Evolutionary conservation across 2,329 filamentous ascomycete genomes (phyloP).

Genomic region (Ophiocordyceps robertsii): DNA sequence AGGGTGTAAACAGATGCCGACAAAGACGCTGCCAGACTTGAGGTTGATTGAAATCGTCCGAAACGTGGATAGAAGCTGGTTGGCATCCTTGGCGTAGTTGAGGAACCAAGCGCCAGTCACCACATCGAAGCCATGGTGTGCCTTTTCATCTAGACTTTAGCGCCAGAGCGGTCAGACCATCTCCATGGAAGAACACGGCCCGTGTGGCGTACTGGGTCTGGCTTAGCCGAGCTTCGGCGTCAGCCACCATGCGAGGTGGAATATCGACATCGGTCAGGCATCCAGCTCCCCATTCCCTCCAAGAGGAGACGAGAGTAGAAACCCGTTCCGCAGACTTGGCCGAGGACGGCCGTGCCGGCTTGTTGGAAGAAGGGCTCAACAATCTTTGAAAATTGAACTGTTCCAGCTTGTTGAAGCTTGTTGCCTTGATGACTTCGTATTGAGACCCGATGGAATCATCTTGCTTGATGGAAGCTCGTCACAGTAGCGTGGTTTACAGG

Average conservation of each 20-base stretch:
- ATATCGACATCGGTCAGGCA: constrained; percentile 2
- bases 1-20: background rate
- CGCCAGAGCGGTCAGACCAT: no score
- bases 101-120: background rate
- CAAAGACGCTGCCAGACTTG: constrained; percentile 3
- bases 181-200: background rate
- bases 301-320: constrained; percentile 1
- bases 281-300: constrained; percentile 1
- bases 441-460: no score
- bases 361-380: no score
- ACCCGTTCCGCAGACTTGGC: constrained; percentile 4
- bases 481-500: no score
- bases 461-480: no score
- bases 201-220: background rate
- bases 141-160: no score
- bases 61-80: constrained; percentile 3
- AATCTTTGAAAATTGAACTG: no score
- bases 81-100: constrained; percentile 1
- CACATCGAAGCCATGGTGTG: background rate
- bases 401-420: no score
- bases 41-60: constrained; percentile 5
- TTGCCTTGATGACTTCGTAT: no score
- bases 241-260: background rate
- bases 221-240: background rate
- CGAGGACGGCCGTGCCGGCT: background rate